Evolutionary conservation across 106 monocot species (phyloP).

Genomic region (Dioscorea zingiberensis): DNA sequence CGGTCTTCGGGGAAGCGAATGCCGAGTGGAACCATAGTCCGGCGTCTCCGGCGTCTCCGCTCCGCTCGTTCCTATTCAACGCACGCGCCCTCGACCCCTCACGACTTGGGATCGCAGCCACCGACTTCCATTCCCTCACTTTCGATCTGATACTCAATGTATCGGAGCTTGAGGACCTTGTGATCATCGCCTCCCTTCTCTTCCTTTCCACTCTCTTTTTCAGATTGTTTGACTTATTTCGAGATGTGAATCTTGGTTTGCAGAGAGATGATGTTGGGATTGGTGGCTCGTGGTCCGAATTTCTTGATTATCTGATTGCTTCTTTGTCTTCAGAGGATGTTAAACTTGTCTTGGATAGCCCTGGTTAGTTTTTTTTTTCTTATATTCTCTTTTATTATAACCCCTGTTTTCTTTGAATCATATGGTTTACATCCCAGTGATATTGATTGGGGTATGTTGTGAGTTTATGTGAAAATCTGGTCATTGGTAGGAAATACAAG

Average conservation of each 20-base stretch:
- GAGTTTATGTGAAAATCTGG: neutral
- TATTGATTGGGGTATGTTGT: neutral
- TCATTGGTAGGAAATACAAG: neutral
- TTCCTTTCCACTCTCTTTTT: neutral
- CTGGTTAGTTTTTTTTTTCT: conserved; percentile 8
- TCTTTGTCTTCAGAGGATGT: conserved; percentile 43
- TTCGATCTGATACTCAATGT: conserved; percentile 34
- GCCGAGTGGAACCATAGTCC: conserved; percentile 16
- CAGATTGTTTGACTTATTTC: neutral
- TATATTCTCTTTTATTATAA: neutral
- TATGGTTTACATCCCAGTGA: neutral
- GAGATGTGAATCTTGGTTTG: neutral
- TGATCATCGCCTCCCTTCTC: conserved; percentile 2
- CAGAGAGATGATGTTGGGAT: conserved; percentile 79
- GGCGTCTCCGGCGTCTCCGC: neutral
- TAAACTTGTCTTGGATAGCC: conserved; percentile 22
- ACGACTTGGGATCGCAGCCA: conserved; percentile 31
- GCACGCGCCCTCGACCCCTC: conserved; percentile 27
- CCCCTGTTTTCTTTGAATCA: too few species aligned
- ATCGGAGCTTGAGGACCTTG: conserved; percentile 48
- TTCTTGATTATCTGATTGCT: conserved; percentile 54
- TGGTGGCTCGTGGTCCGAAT: conserved; percentile 64
- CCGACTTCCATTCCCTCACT: conserved; percentile 44
- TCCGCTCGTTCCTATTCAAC: conserved; percentile 37
- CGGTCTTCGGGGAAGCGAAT: conserved; percentile 23